Conservation (phyloP, 257 asterid species). For the Handroanthus guayacan region DNA sequence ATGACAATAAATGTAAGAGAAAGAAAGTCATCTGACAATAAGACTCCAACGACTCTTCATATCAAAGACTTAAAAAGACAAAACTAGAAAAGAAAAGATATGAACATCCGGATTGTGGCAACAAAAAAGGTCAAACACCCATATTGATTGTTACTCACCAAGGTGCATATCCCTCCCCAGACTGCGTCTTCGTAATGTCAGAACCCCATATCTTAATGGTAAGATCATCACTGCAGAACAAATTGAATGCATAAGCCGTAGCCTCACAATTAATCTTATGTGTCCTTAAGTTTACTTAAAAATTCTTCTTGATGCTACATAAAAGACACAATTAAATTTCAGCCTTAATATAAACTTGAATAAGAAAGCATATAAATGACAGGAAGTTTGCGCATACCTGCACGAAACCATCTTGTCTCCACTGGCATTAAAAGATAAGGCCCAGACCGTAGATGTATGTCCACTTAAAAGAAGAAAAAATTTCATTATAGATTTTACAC, state of each 20-base stretch:
- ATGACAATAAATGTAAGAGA: neutral
- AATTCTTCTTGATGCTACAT: neutral
- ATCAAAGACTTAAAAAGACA: slow-evolving; percentile 24
- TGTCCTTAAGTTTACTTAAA: slow-evolving; percentile 20
- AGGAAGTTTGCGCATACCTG: slow-evolving; percentile 61
- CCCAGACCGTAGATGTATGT: slow-evolving; percentile 92
- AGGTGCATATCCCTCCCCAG: slow-evolving; percentile 59
- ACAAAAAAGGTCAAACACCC: slow-evolving; percentile 26
- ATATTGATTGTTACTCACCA: slow-evolving; percentile 67
- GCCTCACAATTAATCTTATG: slow-evolving; percentile 12
- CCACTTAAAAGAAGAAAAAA: slow-evolving; percentile 57
- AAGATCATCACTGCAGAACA: slow-evolving; percentile 83
- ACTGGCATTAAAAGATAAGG: slow-evolving; percentile 65
- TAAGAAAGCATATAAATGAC: slow-evolving; percentile 23
- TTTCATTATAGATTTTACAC: slow-evolving; percentile 23
- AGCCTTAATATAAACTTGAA: neutral
- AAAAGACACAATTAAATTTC: slow-evolving; percentile 3
- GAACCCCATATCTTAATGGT: slow-evolving; percentile 84
- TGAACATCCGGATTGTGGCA: slow-evolving; percentile 1
- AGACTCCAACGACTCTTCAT: slow-evolving; percentile 4
- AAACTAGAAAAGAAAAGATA: slow-evolving; percentile 15
- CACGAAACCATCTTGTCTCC: slow-evolving; percentile 96
- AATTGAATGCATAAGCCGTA: slow-evolving; percentile 31
- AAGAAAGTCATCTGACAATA: neutral
- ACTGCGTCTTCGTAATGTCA: slow-evolving; percentile 52